Conservation (phyloP, 495 filamentous ascomycete species). For the Acidiella bohemica region DNA sequence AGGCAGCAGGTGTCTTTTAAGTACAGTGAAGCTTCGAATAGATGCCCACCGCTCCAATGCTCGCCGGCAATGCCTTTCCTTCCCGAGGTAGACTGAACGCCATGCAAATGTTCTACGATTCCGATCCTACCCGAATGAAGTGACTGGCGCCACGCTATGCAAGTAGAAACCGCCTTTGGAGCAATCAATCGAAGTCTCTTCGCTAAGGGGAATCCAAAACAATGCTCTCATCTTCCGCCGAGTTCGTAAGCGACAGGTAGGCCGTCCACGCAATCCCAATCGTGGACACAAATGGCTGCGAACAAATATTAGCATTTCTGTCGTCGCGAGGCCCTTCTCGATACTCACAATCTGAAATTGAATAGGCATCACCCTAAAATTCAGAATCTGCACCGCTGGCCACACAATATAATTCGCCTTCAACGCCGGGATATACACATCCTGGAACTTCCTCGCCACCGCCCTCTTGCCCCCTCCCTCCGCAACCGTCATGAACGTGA, state of each 20-base stretch:
- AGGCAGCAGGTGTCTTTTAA: no score
- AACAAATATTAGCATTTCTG: neutral
- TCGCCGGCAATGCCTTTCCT: no score
- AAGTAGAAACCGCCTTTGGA: neutral
- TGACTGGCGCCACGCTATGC: neutral
- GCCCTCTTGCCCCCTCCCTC: conserved; percentile 81
- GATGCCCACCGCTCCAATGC: no score
- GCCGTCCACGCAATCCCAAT: conserved; percentile 99
- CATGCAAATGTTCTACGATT: no score
- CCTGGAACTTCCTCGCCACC: conserved; percentile 70
- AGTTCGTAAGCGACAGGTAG: conserved; percentile 89
- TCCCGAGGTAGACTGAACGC: no score
- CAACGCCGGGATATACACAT: conserved; percentile 84
- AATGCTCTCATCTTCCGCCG: conserved; percentile 48
- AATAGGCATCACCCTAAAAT: conserved; percentile 88
- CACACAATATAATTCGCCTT: conserved; percentile 96
- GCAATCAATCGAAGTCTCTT: neutral
- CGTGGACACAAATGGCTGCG: conserved; percentile 86
- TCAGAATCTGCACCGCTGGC: conserved; percentile 92
- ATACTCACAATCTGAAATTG: conserved; percentile 88
- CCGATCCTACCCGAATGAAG: neutral
- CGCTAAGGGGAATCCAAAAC: conserved; percentile 7
- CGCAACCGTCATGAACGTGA: conserved; percentile 90
- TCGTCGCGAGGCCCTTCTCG: neutral
- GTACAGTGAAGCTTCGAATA: no score